Evolutionary conservation across 306 rosid species (phyloP).

Genomic region (Quercus ilex): DNA sequence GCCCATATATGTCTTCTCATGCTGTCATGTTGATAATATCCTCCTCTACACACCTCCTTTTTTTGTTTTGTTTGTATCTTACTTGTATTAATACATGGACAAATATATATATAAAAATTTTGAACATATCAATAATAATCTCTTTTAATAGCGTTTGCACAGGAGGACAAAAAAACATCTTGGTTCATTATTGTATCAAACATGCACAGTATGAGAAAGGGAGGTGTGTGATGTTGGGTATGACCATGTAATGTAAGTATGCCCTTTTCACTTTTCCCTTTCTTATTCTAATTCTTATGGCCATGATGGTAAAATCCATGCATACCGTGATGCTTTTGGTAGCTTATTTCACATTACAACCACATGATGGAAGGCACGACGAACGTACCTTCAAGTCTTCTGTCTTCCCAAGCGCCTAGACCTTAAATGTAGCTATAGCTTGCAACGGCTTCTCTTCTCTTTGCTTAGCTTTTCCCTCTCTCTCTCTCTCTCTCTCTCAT

Average conservation of each 20-base stretch:
- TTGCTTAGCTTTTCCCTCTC: neutral
- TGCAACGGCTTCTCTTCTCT: neutral
- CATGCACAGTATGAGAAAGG: constrained; percentile 32
- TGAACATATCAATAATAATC: constrained; percentile 24
- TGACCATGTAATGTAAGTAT: constrained; percentile 22
- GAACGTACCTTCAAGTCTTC: neutral
- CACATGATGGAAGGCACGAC: neutral
- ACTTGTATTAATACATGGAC: constrained; percentile 48
- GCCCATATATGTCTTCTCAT: constrained; percentile 44
- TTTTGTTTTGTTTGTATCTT: constrained; percentile 38
- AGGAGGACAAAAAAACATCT: constrained; percentile 48
- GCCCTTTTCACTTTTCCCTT: no score
- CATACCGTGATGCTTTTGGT: no score
- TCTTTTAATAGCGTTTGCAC: constrained; percentile 32
- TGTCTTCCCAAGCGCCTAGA: neutral
- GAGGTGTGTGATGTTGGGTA: constrained; percentile 60
- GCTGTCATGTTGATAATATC: constrained; percentile 43
- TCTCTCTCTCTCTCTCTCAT: neutral
- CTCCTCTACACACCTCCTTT: constrained; percentile 8
- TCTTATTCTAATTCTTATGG: no score
- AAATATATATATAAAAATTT: constrained; percentile 23
- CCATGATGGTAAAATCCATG: no score
- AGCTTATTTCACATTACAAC: neutral
- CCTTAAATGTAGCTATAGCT: neutral
- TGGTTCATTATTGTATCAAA: constrained; percentile 51